Conservation (phyloP, 2,329 filamentous ascomycete species). For the Fusarium napiforme region DNA sequence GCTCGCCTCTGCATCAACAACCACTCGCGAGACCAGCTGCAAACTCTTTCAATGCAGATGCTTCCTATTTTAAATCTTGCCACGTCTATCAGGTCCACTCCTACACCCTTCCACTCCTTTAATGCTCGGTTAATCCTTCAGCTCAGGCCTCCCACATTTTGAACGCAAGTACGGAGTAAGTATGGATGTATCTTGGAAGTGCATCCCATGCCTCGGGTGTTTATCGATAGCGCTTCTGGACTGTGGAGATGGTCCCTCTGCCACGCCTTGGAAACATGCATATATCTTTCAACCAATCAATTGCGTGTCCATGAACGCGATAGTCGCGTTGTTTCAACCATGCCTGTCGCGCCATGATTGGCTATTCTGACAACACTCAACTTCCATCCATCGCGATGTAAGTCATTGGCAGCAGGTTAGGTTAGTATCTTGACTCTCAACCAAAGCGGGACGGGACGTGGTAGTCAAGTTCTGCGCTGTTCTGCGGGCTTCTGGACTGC, state of each 20-base stretch:
- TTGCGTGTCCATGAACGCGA: conserved; percentile 37
- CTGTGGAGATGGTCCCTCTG: conserved; percentile 19
- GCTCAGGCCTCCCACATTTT: conserved; percentile 25
- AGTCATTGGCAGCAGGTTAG: not conserved
- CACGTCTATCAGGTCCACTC: not conserved
- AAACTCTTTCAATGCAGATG: conserved; percentile 23
- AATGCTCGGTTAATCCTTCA: conserved; percentile 10
- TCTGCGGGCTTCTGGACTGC: not conserved
- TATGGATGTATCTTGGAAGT: conserved; percentile 11
- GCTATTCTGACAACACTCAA: conserved; percentile 3
- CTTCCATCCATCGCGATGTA: conserved; percentile 14
- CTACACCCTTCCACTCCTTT: not conserved
- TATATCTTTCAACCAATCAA: conserved; percentile 34
- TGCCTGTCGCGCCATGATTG: conserved; percentile 32
- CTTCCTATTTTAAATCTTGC: not conserved
- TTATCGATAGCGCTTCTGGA: conserved; percentile 46
- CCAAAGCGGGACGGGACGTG: conserved; percentile 2
- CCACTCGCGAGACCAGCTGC: conserved; percentile 39
- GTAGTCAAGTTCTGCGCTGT: conserved; percentile 2
- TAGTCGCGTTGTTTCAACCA: conserved; percentile 40
- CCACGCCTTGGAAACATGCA: conserved; percentile 37
- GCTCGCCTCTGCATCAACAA: conserved; percentile 21
- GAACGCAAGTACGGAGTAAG: not conserved
- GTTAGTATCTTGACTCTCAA: not conserved
- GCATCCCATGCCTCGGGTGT: conserved; percentile 24